Conservation (phyloP, 805 yeast genomes). For the Yarrowia alimentaria region DNA sequence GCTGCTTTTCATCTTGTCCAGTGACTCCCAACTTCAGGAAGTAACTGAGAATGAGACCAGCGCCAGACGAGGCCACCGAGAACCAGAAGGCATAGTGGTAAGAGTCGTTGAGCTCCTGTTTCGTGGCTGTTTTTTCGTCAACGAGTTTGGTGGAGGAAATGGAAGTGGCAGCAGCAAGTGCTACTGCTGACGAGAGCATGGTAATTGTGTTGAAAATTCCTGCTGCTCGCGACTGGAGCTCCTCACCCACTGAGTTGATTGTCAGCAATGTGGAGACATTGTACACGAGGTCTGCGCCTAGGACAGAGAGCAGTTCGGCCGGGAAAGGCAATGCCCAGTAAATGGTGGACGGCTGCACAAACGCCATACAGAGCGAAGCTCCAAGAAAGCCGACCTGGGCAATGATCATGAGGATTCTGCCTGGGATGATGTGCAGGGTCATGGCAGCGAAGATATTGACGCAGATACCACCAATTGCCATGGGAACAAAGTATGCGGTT, state of each 20-base stretch:
- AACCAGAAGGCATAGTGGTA: slow-evolving; percentile 42
- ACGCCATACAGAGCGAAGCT: slow-evolving; percentile 46
- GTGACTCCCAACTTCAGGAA: slow-evolving; percentile 43
- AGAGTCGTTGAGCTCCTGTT: slow-evolving; percentile 28
- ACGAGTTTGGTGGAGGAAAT: slow-evolving; percentile 34
- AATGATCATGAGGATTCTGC: slow-evolving; percentile 41
- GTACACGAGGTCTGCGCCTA: slow-evolving; percentile 51
- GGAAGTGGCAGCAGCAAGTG: slow-evolving; percentile 46
- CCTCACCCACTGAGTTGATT: slow-evolving; percentile 43
- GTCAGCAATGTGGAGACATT: slow-evolving; percentile 49
- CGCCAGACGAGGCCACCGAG: slow-evolving; percentile 42
- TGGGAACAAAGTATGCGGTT: slow-evolving; percentile 47
- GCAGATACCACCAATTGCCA: slow-evolving; percentile 45
- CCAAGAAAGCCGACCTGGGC: slow-evolving; percentile 43
- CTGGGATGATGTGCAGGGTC: slow-evolving; percentile 48
- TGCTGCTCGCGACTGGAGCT: slow-evolving; percentile 48
- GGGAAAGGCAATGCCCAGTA: slow-evolving; percentile 51
- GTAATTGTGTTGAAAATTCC: slow-evolving; percentile 49
- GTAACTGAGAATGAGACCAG: slow-evolving; percentile 38
- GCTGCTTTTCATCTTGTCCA: slow-evolving; percentile 1
- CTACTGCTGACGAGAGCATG: slow-evolving; percentile 46
- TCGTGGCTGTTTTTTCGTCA: slow-evolving; percentile 28
- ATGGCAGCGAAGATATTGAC: slow-evolving; percentile 50
- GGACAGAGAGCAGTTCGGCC: slow-evolving; percentile 43
- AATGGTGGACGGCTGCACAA: slow-evolving; percentile 40